Evolutionary conservation across 352 stramenopile species (phyloP), one percentile per base, ranked within the genome.

Genomic region (Pythium inflatum): DNA sequence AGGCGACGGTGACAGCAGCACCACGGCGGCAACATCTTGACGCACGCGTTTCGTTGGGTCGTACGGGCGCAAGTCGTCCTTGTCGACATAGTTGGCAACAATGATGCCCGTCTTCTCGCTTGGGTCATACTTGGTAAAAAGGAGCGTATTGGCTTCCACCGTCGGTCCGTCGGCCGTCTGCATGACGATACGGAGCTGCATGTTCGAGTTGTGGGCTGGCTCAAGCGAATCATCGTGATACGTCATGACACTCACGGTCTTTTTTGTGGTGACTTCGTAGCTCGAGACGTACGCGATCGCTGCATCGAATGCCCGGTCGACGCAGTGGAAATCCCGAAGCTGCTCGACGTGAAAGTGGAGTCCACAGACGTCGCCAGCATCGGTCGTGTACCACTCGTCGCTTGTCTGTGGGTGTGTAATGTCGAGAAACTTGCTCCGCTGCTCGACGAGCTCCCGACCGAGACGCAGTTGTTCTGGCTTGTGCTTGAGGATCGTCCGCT

Each of bases 231-330:
- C 80, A 31, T 92, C 84, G n/a, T 82, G 80, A 54, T 90, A 88
- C 18, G 74, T 92, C 41, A 90, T 83, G 55, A 83, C 79, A n/a
- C 81, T 82, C 2, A 85, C 67, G 1, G 65, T 80, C 65, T 88
- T 78, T 9, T 80, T 86, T 50, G 87, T 77, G n/a, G 75, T 79
- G 59, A 90, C 83, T 71, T 92, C 77, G 14, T 81, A 77, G 61
- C 82, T 90, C 60, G 67, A 70, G 25, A 78, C 77, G 54, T 81
- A 87, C 20, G 82, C 84, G 2, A 75, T 31, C 22, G 83, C 54
- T 12, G 77, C 49, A 9, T 84, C 71, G 40, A 80, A 85, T 24
- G 82, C 81, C 30, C 80, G 63, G 31, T 73, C 68, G 5, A 87
- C 76, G 13, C 60, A 77, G 62, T 70, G 41, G 7, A 58, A 25